A percentile compares a stretch with the other conserved stretches of the same genome.
Conservation (phyloP, 139 green algal genomes). For the Zygnema circumcarinatum region DNA sequence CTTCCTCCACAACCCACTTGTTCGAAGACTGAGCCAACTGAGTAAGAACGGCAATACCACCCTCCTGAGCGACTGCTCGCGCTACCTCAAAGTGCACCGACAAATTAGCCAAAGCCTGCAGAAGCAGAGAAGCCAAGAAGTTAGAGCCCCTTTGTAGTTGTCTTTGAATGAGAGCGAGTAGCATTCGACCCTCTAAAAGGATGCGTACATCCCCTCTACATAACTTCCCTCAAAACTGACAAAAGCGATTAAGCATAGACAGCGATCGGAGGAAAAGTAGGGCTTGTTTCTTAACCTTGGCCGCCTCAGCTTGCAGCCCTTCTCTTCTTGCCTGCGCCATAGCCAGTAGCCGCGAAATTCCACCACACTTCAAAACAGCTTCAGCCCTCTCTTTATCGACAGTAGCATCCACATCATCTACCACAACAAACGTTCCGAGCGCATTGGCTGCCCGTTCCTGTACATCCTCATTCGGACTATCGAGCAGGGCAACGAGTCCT, state of each 20-base stretch:
- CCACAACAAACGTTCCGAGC: not conserved
- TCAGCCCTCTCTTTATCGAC: not conserved
- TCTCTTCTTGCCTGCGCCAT: not conserved
- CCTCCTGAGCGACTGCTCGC: slow-evolving; percentile 10
- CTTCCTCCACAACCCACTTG: slow-evolving; percentile 44
- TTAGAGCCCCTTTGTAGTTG: too few species aligned
- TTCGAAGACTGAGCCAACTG: slow-evolving; percentile 27
- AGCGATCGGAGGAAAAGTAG: too few species aligned
- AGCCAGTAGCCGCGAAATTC: not conserved
- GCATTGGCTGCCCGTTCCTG: slow-evolving; percentile 22
- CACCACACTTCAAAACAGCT: not conserved
- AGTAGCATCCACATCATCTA: slow-evolving; percentile 17
- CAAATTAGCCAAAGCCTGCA: slow-evolving; percentile 46
- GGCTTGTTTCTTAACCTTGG: too few species aligned
- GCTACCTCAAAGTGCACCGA: slow-evolving; percentile 35
- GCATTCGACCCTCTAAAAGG: not conserved
- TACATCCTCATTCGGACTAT: slow-evolving; percentile 15
- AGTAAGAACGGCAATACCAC: slow-evolving; percentile 24
- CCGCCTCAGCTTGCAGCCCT: not conserved
- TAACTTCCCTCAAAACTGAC: not conserved
- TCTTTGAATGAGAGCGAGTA: too few species aligned
- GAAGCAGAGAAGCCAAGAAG: not conserved
- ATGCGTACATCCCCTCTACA: not conserved
- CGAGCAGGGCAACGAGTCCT: not conserved
- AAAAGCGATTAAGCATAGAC: not conserved